A percentile compares a stretch with the other conserved stretches of the same genome.
Evolutionary conservation across 148 eudicot genomes (phyloP).

Genomic region (Cornus suecica): DNA sequence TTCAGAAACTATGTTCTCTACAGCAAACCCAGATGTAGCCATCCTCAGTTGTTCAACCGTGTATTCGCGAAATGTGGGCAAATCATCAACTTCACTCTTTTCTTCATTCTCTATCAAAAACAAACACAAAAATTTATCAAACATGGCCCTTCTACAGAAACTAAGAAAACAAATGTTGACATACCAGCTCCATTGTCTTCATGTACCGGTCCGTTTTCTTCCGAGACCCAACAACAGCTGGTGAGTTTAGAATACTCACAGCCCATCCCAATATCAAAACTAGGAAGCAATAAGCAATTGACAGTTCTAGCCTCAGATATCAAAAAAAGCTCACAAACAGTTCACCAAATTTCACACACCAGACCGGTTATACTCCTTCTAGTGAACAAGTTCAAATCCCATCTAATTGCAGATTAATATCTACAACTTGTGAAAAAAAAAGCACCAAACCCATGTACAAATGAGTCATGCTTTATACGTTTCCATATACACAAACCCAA

Average conservation of each 20-base stretch:
- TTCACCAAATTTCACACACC: conserved; percentile 12
- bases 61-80: conserved; percentile 69
- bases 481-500: not conserved
- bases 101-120: conserved; percentile 53
- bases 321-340: conserved; percentile 13
- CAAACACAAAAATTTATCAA: conserved; percentile 2
- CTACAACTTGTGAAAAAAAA: not conserved
- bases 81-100: conserved; percentile 41
- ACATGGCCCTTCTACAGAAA: conserved; percentile 2
- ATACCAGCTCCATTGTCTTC: conserved; percentile 55
- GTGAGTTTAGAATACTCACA: conserved; percentile 48
- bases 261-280: conserved; percentile 52
- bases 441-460: not conserved
- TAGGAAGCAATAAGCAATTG: conserved; percentile 9
- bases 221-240: conserved; percentile 58
- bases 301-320: conserved; percentile 8
- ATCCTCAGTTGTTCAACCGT: conserved; percentile 67
- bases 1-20: conserved; percentile 92
- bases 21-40: conserved; percentile 92
- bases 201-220: conserved; percentile 33
- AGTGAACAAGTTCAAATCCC: conserved; percentile 1
- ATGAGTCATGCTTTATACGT: not conserved
- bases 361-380: not conserved
- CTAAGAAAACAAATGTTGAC: not conserved
- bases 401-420: not conserved